Evolutionary conservation across 2,329 filamentous ascomycete genomes (phyloP).

Genomic region (Arthrobotrys sinensis): DNA sequence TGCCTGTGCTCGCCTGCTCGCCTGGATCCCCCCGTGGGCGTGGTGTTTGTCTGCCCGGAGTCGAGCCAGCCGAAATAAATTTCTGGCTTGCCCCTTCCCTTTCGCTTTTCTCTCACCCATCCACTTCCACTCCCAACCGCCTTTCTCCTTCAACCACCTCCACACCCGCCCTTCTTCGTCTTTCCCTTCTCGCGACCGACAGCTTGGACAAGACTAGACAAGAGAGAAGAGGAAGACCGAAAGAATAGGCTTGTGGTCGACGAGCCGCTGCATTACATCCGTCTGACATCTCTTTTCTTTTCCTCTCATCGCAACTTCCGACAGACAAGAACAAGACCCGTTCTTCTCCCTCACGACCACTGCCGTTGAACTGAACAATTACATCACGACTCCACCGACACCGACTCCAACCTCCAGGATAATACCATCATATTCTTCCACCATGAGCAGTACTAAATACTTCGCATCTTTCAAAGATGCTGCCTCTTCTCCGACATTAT

Average conservation of each 20-base stretch:
- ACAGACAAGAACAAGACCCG: background rate
- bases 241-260: constrained; percentile 28
- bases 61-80: constrained; percentile 42
- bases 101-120: constrained; percentile 35
- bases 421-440: background rate
- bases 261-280: constrained; percentile 18
- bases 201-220: background rate
- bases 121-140: constrained; percentile 23
- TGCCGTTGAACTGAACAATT: constrained; percentile 8
- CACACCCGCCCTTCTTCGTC: constrained; percentile 33
- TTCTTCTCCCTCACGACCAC: constrained; percentile 10
- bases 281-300: constrained; percentile 25
- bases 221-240: constrained; percentile 36
- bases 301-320: constrained; percentile 26
- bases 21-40: constrained; percentile 5
- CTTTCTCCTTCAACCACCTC: constrained; percentile 24
- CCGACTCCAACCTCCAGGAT: background rate
- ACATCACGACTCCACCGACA: constrained; percentile 25
- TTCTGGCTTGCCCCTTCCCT: constrained; percentile 59
- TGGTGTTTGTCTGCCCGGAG: constrained; percentile 5
- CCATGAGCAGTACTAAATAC: constrained; percentile 51
- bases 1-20: constrained; percentile 25
- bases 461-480: constrained; percentile 58
- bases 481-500: constrained; percentile 52
- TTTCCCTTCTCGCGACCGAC: constrained; percentile 32